Percentiles rank a stretch among this genome's conserved stretches.
phyloP scores from a whole-genome alignment of 306 rosid genomes.

The Calophaca sinica region DNA sequence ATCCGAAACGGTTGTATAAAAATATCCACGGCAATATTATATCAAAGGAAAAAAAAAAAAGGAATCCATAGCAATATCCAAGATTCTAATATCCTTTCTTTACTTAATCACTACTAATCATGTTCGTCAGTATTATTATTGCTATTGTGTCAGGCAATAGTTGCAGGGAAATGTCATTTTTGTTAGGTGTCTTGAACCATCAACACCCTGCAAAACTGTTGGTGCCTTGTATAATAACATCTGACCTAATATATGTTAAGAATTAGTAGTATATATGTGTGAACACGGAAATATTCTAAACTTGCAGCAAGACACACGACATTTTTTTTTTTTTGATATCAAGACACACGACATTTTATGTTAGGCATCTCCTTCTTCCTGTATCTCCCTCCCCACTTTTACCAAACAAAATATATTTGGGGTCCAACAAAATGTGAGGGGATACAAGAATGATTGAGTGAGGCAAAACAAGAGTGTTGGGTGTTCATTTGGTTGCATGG shows the following conservation, averaged over 20 bases:
- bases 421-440: neutral
- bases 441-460: neutral
- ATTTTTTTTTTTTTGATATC: too few species aligned
- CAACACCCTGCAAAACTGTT: constrained; percentile 22
- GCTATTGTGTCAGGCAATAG: constrained; percentile 6
- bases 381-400: neutral
- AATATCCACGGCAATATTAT: constrained; percentile 12
- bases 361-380: too few species aligned
- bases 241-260: constrained; percentile 20
- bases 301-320: too few species aligned
- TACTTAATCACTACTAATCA: constrained; percentile 18
- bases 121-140: constrained; percentile 8
- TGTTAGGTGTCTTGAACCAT: constrained; percentile 40
- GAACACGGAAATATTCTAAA: too few species aligned
- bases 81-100: constrained; percentile 5
- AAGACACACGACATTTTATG: too few species aligned
- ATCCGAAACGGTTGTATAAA: neutral
- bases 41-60: neutral
- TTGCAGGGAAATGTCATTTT: constrained; percentile 41
- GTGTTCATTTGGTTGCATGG: too few species aligned
- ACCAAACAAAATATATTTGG: constrained; percentile 1
- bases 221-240: constrained; percentile 37
- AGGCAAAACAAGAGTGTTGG: neutral
- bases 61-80: constrained; percentile 3
- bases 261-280: too few species aligned